Percentiles rank a stretch among this genome's conserved stretches.
Conservation (phyloP, 2,329 filamentous ascomycete species). For the Ophiostoma perfectum region DNA sequence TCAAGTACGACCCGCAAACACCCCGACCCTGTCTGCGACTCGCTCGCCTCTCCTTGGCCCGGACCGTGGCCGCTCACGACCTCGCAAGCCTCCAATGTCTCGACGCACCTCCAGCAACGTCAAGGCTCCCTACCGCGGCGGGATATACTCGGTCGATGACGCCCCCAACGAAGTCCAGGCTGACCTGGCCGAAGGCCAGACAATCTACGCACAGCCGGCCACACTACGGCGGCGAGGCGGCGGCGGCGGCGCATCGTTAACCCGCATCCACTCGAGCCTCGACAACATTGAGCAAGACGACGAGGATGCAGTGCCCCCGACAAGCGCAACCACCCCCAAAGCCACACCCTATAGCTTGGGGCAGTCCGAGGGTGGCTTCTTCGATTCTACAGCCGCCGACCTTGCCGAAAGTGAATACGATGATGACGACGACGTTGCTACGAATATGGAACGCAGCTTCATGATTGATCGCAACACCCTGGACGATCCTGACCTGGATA, state of each 20-base stretch:
- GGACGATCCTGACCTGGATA: constrained; percentile 36
- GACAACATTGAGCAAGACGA: constrained; percentile 30
- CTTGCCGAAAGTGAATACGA: constrained; percentile 9
- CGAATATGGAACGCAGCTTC: constrained; percentile 17
- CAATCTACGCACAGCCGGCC: constrained; percentile 29
- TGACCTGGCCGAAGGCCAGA: constrained; percentile 51
- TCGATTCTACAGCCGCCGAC: neutral
- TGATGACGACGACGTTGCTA: constrained; percentile 18
- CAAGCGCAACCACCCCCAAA: constrained; percentile 9
- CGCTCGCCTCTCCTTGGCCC: constrained; percentile 44
- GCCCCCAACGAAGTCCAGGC: constrained; percentile 73
- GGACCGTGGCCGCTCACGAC: constrained; percentile 48
- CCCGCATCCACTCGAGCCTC: constrained; percentile 31
- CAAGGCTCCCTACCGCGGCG: constrained; percentile 70
- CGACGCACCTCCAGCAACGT: constrained; percentile 69
- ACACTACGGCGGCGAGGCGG: constrained; percentile 20
- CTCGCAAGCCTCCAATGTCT: constrained; percentile 66
- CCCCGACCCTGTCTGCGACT: constrained; percentile 30
- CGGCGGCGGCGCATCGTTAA: constrained; percentile 22
- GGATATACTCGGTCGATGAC: constrained; percentile 88
- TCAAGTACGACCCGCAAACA: constrained; percentile 35
- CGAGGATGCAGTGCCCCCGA: constrained; percentile 24
- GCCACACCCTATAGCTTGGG: constrained; percentile 13
- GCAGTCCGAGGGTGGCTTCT: constrained; percentile 14
- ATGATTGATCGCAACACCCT: constrained; percentile 23